Evolutionary conservation across 1,284 basidiomycete species (phyloP).

Genomic region (Papiliotrema flavescens): DNA sequence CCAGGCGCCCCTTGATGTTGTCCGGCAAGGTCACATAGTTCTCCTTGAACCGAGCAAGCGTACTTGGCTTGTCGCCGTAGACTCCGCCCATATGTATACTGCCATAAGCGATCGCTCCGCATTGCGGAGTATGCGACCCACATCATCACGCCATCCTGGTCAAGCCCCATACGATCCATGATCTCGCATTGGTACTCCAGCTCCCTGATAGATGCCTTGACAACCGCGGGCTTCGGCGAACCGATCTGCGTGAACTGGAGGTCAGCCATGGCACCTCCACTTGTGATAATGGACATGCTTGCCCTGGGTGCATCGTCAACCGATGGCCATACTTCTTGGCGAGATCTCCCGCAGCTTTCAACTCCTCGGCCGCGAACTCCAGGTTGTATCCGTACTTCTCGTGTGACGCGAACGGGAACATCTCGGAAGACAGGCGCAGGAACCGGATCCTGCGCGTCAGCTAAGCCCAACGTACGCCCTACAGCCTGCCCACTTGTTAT

Average conservation of each 20-base stretch:
- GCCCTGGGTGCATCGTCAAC: constrained; percentile 81
- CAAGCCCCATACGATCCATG: constrained; percentile 70
- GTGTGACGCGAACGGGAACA: constrained; percentile 92
- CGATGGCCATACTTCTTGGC: constrained; percentile 74
- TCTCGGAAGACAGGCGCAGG: constrained; percentile 78
- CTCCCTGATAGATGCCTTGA: constrained; percentile 71
- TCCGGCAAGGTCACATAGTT: constrained; percentile 62
- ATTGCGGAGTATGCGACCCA: constrained; percentile 8
- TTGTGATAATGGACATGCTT: constrained; percentile 45
- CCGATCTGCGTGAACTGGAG: constrained; percentile 72
- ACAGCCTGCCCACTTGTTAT: constrained; percentile 55
- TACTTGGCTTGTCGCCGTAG: constrained; percentile 70
- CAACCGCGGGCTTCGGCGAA: constrained; percentile 67
- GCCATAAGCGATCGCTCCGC: background rate
- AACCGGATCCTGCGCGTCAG: constrained; percentile 60
- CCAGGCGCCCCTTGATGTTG: constrained; percentile 67
- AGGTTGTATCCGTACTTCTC: constrained; percentile 73
- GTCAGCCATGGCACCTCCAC: background rate
- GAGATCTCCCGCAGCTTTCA: constrained; percentile 60
- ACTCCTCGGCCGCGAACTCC: constrained; percentile 42
- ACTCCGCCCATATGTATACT: constrained; percentile 59
- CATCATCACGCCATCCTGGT: constrained; percentile 46
- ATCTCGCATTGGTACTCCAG: constrained; percentile 80
- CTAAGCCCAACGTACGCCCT: background rate
- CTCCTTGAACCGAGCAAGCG: constrained; percentile 68